Evolutionary conservation across 768 basidiomycete species (phyloP), one percentile per base, ranked within the genome.

Genomic region (Hortiboletus flavorubellus): DNA sequence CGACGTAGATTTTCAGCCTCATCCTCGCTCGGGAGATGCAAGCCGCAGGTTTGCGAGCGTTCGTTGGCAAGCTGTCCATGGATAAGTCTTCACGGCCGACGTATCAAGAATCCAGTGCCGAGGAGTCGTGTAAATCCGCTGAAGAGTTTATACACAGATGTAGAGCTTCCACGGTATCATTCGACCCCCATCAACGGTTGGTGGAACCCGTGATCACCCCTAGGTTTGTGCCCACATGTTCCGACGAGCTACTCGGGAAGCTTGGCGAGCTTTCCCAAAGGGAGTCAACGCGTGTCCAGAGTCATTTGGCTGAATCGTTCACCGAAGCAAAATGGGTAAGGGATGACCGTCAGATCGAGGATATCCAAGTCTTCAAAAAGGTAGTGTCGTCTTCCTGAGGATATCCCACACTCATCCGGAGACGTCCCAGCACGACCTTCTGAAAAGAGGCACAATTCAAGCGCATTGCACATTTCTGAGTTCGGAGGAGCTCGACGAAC

Each of bases 1-100:
- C 43, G 49, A 33, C 42, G 38, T 42, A 33, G 37, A 0, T 18
- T 12, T 50, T 31, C 46, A 95, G 92, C 67, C 63, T 95, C 21
- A 85, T 93, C 26, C 81, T 96, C 0, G 92, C 93, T 4, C 73
- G 83, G 35, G 78, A 75, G 12, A 91, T 95, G 82, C 85, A 85
- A 56, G 62, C 70, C 0, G 80, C 80, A 18, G 91, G 93, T 5
- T 60, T 95, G 16, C 77, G 93, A 33, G 90, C 84, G 0, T 90
- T 89, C 58, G 79, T 96, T n/a, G 93, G 93, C 16, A 96, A 95
- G 67, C 74, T 96, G 11, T 91, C 91, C 0, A 94, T 94, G 93
- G 91, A 93, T 67, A 84, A 82, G 26, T 89, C 86, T 7, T 81
- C 83, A 6, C 78, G 84, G 1, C 79, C 83, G 0, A 80, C 86